Conservation (phyloP, 1,284 basidiomycete genomes). For the Stereum hirsutum region DNA sequence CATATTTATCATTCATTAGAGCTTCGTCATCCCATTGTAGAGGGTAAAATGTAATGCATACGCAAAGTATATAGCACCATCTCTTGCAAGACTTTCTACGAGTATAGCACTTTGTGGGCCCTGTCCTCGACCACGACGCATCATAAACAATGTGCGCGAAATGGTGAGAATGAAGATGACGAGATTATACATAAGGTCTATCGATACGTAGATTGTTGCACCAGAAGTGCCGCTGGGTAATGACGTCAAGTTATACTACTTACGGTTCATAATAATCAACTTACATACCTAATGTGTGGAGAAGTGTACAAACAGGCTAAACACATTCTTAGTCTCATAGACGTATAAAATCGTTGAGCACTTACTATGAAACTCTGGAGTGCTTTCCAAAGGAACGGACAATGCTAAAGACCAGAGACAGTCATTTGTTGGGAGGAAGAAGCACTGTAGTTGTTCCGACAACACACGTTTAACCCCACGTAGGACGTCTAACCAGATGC, state of each 20-base stretch:
- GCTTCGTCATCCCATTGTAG: neutral
- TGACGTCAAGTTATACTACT: neutral
- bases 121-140: no score
- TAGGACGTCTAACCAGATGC: neutral
- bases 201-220: neutral
- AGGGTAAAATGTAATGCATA: neutral
- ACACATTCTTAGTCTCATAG: neutral
- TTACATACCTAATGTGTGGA: neutral
- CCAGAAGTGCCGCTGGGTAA: neutral
- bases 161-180: conserved; percentile 1
- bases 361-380: neutral
- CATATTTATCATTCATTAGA: no score
- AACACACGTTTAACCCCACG: neutral
- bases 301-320: neutral
- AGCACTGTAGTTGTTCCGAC: no score
- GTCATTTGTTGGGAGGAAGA: no score
- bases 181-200: neutral
- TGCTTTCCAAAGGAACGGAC: neutral
- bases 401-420: neutral
- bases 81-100: neutral
- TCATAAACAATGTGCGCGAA: neutral
- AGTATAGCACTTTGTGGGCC: neutral
- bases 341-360: neutral
- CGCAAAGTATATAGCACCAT: conserved; percentile 1
- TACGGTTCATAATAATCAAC: neutral